Evolutionary conservation across 1,139 yeast genomes (phyloP).

Genomic region (Dujonia santamariae): DNA sequence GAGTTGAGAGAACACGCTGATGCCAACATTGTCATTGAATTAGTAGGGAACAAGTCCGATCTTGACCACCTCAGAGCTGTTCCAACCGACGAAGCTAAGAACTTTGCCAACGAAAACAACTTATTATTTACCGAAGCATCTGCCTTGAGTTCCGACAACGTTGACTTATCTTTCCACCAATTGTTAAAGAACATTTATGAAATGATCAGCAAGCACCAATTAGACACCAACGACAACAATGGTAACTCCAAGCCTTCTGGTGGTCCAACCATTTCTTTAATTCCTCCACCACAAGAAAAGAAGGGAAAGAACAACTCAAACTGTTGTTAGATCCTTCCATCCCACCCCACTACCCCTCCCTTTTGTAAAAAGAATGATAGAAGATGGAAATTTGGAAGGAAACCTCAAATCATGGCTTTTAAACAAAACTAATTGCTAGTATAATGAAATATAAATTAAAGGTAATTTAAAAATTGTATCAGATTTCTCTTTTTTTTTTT

Average conservation of each 20-base stretch:
- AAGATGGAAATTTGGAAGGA: too few species aligned
- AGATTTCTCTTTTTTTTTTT: too few species aligned
- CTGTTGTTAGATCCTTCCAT: too few species aligned
- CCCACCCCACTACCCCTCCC: too few species aligned
- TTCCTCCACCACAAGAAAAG: conserved; percentile 88
- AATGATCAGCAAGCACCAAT: conserved; percentile 82
- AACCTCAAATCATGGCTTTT: too few species aligned
- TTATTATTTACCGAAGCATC: conserved; percentile 95
- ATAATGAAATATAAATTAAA: too few species aligned
- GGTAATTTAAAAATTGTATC: too few species aligned
- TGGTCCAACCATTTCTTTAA: conserved; percentile 90
- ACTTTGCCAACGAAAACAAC: conserved; percentile 91
- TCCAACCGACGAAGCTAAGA: conserved; percentile 96
- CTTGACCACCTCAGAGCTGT: conserved; percentile 94
- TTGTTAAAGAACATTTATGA: conserved; percentile 89
- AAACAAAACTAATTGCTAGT: too few species aligned
- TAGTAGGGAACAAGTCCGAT: conserved; percentile 87
- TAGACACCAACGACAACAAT: conserved; percentile 66
- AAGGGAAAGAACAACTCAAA: conserved; percentile 58
- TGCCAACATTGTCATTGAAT: conserved; percentile 92
- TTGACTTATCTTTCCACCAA: conserved; percentile 91
- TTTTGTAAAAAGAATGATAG: too few species aligned
- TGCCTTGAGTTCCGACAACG: conserved; percentile 92
- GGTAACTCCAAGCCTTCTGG: conserved; percentile 46
- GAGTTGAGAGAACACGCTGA: conserved; percentile 97